Conservation (phyloP, 2,329 filamentous ascomycete genomes). For the Cladosporium sp. region DNA sequence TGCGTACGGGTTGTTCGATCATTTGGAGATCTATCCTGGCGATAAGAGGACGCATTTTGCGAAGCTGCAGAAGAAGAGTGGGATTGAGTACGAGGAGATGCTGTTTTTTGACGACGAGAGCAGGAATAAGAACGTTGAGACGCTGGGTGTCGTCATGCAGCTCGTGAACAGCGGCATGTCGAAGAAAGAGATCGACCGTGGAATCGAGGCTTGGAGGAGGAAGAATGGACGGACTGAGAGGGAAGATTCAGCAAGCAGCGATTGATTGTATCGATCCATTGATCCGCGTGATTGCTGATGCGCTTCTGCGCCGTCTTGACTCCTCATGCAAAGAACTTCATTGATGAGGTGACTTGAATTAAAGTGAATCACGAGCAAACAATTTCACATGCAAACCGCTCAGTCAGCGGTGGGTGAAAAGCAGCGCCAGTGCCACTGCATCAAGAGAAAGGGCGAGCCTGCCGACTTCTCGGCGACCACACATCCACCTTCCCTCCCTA, state of each 20-base stretch:
- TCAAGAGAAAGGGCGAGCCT: too few relatives aligned
- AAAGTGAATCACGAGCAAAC: neutral
- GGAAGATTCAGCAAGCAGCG: constrained; percentile 8
- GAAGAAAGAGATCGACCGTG: constrained; percentile 69
- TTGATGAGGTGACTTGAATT: neutral
- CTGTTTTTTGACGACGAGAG: constrained; percentile 93
- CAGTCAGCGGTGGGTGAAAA: too few relatives aligned
- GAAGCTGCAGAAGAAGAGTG: constrained; percentile 62
- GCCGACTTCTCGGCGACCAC: too few relatives aligned
- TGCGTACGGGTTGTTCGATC: constrained; percentile 50
- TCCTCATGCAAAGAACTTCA: neutral
- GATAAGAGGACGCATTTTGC: constrained; percentile 84
- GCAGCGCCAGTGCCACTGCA: too few relatives aligned
- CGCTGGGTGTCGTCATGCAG: constrained; percentile 76
- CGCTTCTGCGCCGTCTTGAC: neutral
- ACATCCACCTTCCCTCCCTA: too few relatives aligned
- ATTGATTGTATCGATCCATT: neutral
- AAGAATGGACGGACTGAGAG: constrained; percentile 48
- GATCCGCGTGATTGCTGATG: too few relatives aligned
- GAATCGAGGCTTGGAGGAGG: constrained; percentile 74
- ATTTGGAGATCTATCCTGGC: constrained; percentile 61
- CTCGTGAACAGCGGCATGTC: constrained; percentile 74
- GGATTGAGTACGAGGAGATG: constrained; percentile 73
- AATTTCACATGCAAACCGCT: too few relatives aligned
- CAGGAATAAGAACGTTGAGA: constrained; percentile 77